Percentiles rank a stretch among this genome's conserved stretches.
phyloP scores from a whole-genome alignment of 305 asterid genomes.

The Ajuga reptans region DNA sequence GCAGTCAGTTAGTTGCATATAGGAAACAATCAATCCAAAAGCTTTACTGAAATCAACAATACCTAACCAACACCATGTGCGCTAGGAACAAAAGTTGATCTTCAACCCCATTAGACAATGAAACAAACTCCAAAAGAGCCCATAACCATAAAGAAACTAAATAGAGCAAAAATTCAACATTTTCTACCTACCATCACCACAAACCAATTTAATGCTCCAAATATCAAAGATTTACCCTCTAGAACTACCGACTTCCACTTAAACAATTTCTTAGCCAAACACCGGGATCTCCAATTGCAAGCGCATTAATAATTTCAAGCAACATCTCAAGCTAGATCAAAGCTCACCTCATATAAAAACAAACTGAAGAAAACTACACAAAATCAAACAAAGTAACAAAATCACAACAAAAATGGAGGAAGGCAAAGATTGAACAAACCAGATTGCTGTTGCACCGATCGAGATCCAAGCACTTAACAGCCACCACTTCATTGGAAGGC shows the following conservation, averaged over 20 bases:
- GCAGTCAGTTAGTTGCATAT: constrained; percentile 13
- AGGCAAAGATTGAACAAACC: constrained; percentile 39
- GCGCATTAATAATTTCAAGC: constrained; percentile 23
- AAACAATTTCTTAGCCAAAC: constrained; percentile 11
- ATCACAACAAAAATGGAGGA: neutral
- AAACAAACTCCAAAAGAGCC: constrained; percentile 5
- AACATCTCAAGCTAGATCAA: constrained; percentile 27
- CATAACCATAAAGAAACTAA: constrained; percentile 1
- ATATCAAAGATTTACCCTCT: constrained; percentile 8
- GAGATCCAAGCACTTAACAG: constrained; percentile 98
- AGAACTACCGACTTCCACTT: constrained; percentile 10
- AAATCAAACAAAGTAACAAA: constrained; percentile 9
- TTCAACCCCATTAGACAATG: constrained; percentile 5
- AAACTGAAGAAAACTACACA: constrained; percentile 9
- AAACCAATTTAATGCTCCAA: constrained; percentile 23
- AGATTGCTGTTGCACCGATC: constrained; percentile 98
- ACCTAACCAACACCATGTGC: neutral
- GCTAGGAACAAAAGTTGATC: neutral
- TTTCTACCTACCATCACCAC: neutral
- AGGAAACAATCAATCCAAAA: constrained; percentile 6
- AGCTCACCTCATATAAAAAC: constrained; percentile 21
- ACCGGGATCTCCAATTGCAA: constrained; percentile 23
- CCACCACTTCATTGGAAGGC: constrained; percentile 78
- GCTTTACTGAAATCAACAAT: neutral
- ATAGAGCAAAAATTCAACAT: constrained; percentile 6